phyloP scores from a whole-genome alignment of 2,329 filamentous ascomycete genomes.

The Neoascochyta sp. region DNA sequence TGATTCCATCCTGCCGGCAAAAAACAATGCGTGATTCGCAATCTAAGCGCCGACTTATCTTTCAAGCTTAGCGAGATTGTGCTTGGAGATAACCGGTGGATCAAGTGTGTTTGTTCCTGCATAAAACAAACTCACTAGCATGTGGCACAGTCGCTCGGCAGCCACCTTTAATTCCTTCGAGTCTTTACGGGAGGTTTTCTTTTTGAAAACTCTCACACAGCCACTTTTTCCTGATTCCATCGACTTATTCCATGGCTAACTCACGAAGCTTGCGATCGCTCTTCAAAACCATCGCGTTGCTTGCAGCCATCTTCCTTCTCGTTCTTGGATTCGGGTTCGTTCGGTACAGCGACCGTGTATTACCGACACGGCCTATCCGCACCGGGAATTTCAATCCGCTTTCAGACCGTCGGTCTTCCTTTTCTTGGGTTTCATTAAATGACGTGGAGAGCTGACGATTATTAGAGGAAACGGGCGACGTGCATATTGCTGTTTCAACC shows the following conservation, averaged over 20 bases:
- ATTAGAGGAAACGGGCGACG: constrained; percentile 2
- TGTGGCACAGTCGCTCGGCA: constrained; percentile 5
- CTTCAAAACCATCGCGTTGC: constrained; percentile 10
- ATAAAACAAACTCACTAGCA: constrained; percentile 1
- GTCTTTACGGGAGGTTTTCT: background rate
- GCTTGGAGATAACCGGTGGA: constrained; percentile 3
- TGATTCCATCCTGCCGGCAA: background rate
- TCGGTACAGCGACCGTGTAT: constrained; percentile 7
- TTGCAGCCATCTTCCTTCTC: constrained; percentile 10
- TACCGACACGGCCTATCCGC: constrained; percentile 3
- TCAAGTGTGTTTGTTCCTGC: constrained; percentile 4
- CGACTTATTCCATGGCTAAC: constrained; percentile 7
- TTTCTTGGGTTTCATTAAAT: constrained; percentile 1
- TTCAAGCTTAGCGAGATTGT: constrained; percentile 5
- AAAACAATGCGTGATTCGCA: constrained; percentile 1
- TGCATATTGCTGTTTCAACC: constrained; percentile 1
- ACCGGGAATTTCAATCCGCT: constrained; percentile 2
- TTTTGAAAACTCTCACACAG: constrained; percentile 1
- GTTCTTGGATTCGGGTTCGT: constrained; percentile 8
- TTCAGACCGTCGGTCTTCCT: constrained; percentile 3
- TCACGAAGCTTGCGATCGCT: constrained; percentile 11
- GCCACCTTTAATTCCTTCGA: constrained; percentile 3
- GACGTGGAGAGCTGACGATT: constrained; percentile 2
- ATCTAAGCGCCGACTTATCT: constrained; percentile 3
- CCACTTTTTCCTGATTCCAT: background rate